Evolutionary conservation across 2,329 filamentous ascomycete genomes (phyloP), one percentile per base, ranked within the genome.

Genomic region (Colletotrichum tropicale): DNA sequence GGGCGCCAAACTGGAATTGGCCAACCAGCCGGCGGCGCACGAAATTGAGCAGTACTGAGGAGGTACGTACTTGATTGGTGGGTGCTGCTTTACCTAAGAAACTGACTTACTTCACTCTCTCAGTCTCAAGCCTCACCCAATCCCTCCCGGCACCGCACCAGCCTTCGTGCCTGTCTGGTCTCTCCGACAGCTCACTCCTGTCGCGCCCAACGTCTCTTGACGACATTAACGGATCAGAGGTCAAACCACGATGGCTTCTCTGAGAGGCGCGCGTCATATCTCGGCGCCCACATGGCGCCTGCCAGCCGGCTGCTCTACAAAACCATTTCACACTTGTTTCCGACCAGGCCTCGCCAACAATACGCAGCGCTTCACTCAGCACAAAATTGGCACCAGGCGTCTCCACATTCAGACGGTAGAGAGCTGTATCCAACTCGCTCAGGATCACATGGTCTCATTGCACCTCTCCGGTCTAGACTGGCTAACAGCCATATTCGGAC

Each of bases 401-500:
- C 52, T 87, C 71, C 84, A 86, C 67, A 77, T 86, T 71, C 78
- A 80, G 61, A 77, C 82, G 52, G 75, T 80, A 34, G 74, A 85
- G 24, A 81, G 66, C 8, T 24, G 34, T 5, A 66, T 76, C 12
- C 69, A 73, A 28, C 3, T 52, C 18, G 30, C 58, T 15, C 56
- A 73, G n/a, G 52, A 66, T 21, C 26, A 26, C 21, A 48, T 76
- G 26, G 12, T 72, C 21, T 13, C 82, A 61, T 69, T 88, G 12
- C 90, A 92, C 79, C 72, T 75, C 28, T 55, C 79, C 28, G 85
- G 86, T 48, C 80, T 88, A 2, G 89, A 90, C 2, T 92, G 90
- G 90, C 91, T 85, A 78, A 52, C 43, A 52, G 43, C 43, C 43
- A 52, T 52, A 21, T 12, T 21, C 43, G 43, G 43, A 52, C 43